A percentile compares a stretch with the other conserved stretches of the same genome.
phyloP scores from a whole-genome alignment of 2,329 filamentous ascomycete species.

The Phialophora macrospora region DNA sequence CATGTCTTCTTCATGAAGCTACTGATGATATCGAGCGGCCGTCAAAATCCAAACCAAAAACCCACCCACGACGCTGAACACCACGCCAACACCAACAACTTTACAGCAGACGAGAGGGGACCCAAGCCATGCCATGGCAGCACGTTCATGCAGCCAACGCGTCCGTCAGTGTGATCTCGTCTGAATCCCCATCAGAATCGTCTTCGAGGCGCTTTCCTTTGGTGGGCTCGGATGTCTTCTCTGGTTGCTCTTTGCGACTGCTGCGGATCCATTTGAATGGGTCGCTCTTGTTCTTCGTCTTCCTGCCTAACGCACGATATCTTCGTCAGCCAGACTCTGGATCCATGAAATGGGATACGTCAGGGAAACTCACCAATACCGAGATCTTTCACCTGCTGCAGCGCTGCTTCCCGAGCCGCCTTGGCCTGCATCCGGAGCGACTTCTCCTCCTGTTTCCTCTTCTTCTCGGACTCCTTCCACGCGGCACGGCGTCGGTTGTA shows the following conservation, averaged over 20 bases:
- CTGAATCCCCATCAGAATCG: slow-evolving; percentile 27
- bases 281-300: background rate
- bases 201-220: slow-evolving; percentile 3
- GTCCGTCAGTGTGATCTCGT: slow-evolving; percentile 20
- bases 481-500: slow-evolving; percentile 26
- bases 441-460: slow-evolving; percentile 25
- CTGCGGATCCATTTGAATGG: background rate
- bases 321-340: background rate
- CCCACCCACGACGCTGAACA: background rate
- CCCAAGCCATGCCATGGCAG: background rate
- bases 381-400: background rate
- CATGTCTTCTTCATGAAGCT: background rate
- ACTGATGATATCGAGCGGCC: background rate
- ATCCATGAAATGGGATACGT: background rate
- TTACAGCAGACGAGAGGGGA: background rate
- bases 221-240: background rate
- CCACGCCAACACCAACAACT: background rate
- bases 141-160: slow-evolving; percentile 12
- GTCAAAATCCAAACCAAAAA: background rate
- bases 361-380: slow-evolving; percentile 13
- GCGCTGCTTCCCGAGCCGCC: slow-evolving; percentile 3
- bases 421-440: slow-evolving; percentile 9
- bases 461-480: slow-evolving; percentile 25
- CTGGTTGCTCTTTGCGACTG: background rate
- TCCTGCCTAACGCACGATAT: background rate